These are phyloP conservation scores for Salvia rosmarinus DNA, from an alignment of 257 asterid genomes.

Conservation along the genomic window DNA sequence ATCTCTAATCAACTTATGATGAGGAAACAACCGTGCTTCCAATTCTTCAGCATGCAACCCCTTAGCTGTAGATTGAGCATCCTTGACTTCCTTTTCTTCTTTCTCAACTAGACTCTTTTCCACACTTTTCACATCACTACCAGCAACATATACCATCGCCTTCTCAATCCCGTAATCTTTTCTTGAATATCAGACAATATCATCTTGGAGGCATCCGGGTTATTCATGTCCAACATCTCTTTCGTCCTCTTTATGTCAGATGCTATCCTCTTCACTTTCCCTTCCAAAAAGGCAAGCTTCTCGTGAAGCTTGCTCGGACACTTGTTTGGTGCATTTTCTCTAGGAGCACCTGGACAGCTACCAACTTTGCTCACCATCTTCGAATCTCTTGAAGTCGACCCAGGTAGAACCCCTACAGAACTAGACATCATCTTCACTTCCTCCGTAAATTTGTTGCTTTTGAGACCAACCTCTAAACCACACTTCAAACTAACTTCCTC, in stretches of 20 bases:
- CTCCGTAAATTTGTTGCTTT: conserved; percentile 24
- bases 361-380: conserved; percentile 39
- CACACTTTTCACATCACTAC: conserved; percentile 31
- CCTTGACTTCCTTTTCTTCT: conserved; percentile 35
- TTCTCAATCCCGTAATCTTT: conserved; percentile 79
- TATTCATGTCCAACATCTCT: conserved; percentile 73
- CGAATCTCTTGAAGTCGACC: conserved; percentile 43
- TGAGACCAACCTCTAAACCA: conserved; percentile 29
- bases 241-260: conserved; percentile 78
- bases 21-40: conserved; percentile 84
- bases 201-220: conserved; percentile 78
- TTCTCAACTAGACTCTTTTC: conserved; percentile 34
- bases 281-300: conserved; percentile 88
- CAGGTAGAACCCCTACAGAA: conserved; percentile 32
- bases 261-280: conserved; percentile 85
- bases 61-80: conserved; percentile 47
- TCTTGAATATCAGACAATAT: conserved; percentile 78
- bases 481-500: conserved; percentile 24
- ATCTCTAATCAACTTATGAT: conserved; percentile 74
- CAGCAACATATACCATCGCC: conserved; percentile 62
- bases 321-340: conserved; percentile 37
- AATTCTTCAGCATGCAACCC: conserved; percentile 64
- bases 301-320: conserved; percentile 78
- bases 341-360: conserved; percentile 24
- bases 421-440: conserved; percentile 42